Evolutionary conservation across 495 filamentous ascomycete genomes (phyloP).

Genomic region (Astrocystis sublimbata): DNA sequence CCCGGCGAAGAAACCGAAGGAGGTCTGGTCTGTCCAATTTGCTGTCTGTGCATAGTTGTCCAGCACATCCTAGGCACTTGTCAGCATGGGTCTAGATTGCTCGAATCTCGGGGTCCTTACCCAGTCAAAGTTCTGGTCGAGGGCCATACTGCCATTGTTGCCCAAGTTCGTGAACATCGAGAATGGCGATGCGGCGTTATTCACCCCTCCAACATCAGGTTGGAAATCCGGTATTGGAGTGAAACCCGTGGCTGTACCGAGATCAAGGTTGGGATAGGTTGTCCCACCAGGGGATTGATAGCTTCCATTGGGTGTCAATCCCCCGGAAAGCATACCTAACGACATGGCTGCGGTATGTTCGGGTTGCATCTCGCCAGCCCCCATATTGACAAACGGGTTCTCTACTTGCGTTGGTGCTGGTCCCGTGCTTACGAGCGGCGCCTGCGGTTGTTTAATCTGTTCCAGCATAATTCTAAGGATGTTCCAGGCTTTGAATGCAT

Average conservation of each 20-base stretch:
- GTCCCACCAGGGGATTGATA: constrained; percentile 41
- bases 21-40: constrained; percentile 46
- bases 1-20: constrained; percentile 49
- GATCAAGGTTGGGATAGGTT: constrained; percentile 38
- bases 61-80: constrained; percentile 44
- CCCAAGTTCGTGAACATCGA: constrained; percentile 52
- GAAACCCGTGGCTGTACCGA: constrained; percentile 22
- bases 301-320: constrained; percentile 59
- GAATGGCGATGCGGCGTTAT: constrained; percentile 56
- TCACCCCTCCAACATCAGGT: constrained; percentile 52
- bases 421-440: constrained; percentile 19
- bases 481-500: constrained; percentile 81
- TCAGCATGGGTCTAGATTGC: not conserved
- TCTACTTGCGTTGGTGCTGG: constrained; percentile 24
- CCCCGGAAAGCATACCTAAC: constrained; percentile 73
- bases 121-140: constrained; percentile 73
- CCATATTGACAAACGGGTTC: constrained; percentile 31
- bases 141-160: constrained; percentile 30
- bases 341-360: constrained; percentile 79
- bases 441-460: constrained; percentile 59
- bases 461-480: constrained; percentile 76
- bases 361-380: constrained; percentile 43
- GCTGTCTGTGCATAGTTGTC: constrained; percentile 52
- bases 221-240: constrained; percentile 46
- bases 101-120: constrained; percentile 52